A percentile compares a stretch with the other conserved stretches of the same genome.
These are phyloP conservation scores for Acacia pycnantha DNA, from an alignment of 331 rosid genomes.

Conservation along the genomic window DNA sequence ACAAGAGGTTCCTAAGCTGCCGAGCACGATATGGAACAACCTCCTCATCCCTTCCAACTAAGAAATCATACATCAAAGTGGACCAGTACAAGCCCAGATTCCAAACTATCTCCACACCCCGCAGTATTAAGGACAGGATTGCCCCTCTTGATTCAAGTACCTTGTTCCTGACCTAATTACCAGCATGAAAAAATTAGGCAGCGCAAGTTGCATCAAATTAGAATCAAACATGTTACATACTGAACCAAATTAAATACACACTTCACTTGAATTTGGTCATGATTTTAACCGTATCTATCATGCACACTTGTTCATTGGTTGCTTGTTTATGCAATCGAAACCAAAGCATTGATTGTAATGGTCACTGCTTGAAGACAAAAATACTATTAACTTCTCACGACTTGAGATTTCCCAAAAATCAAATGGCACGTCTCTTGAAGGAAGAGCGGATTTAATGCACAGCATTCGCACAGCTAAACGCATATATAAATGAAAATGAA, in stretches of 20 bases:
- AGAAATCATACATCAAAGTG: slow-evolving; percentile 71
- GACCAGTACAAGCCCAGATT: slow-evolving; percentile 92
- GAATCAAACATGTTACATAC: slow-evolving; percentile 17
- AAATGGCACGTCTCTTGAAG: background rate
- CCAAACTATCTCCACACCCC: slow-evolving; percentile 97
- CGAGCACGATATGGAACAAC: slow-evolving; percentile 96
- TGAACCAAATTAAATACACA: background rate
- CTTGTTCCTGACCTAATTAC: slow-evolving; percentile 70
- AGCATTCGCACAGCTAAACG: background rate
- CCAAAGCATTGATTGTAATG: background rate
- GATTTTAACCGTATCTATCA: background rate
- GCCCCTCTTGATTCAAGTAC: slow-evolving; percentile 93
- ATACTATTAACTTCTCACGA: background rate
- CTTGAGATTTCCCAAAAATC: background rate
- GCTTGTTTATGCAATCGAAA: background rate
- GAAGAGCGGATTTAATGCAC: background rate
- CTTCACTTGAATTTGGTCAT: background rate
- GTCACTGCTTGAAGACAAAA: background rate
- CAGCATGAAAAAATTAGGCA: slow-evolving; percentile 17
- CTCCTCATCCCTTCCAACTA: slow-evolving; percentile 97
- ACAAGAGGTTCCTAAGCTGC: slow-evolving; percentile 92
- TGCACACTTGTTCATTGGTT: background rate
- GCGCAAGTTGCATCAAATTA: slow-evolving; percentile 19
- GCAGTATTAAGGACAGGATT: slow-evolving; percentile 58
- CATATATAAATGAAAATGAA: background rate